These are phyloP conservation scores for Trichosanthes cucumerina DNA, from an alignment of 306 rosid genomes.

Conservation along the genomic window DNA sequence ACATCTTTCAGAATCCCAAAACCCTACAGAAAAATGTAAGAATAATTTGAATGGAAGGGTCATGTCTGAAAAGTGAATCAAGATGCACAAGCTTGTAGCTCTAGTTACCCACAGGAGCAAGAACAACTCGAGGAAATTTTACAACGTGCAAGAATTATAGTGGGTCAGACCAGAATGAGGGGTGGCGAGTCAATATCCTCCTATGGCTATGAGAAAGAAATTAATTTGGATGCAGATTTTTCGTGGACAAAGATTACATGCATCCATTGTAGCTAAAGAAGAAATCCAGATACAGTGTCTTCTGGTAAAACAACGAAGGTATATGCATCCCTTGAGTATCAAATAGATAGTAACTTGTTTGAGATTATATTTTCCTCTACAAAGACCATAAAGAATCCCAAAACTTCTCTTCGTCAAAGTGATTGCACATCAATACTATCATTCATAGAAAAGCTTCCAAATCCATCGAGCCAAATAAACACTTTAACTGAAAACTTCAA, in stretches of 20 bases:
- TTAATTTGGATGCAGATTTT: background rate
- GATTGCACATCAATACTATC: background rate
- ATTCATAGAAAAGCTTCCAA: background rate
- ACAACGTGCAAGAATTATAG: background rate
- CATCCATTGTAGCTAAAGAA: background rate
- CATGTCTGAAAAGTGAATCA: background rate
- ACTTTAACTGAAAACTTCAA: background rate
- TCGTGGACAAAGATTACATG: background rate
- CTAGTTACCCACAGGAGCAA: background rate
- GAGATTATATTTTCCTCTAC: background rate
- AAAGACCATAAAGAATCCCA: background rate
- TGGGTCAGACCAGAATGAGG: background rate
- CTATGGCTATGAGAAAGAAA: background rate
- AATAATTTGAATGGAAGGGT: background rate
- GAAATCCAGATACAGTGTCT: background rate
- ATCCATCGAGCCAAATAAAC: background rate
- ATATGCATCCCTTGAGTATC: background rate
- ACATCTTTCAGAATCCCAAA: slow-evolving; percentile 59
- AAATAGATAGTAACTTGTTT: background rate
- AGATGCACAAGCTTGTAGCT: background rate
- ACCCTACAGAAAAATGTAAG: slow-evolving; percentile 41
- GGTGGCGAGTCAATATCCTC: background rate
- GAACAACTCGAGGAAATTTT: background rate
- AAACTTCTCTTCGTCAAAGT: background rate
- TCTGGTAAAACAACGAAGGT: background rate